Conservation (phyloP, 805 yeast genomes). For the Pichia sporocuriosa region DNA sequence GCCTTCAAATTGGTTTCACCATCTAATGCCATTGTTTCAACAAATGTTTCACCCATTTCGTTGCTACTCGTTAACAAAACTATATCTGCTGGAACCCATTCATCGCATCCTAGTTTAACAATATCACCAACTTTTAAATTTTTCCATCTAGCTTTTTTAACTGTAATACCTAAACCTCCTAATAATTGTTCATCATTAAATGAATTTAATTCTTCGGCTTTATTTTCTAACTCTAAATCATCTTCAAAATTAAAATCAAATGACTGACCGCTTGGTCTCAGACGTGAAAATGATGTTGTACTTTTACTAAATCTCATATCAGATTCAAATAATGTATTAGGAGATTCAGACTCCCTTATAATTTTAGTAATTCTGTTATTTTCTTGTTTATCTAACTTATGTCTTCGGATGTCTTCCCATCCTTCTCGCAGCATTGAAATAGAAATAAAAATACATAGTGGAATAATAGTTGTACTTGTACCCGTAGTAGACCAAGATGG, state of each 20-base stretch:
- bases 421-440: conserved; percentile 92
- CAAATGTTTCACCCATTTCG: conserved; percentile 59
- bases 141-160: conserved; percentile 51
- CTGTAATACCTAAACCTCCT: conserved; percentile 14
- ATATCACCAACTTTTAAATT: conserved; percentile 84
- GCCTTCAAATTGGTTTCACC: conserved; percentile 93
- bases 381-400: conserved; percentile 76
- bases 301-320: conserved; percentile 21
- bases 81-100: conserved; percentile 93
- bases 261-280: conserved; percentile 23
- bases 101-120: conserved; percentile 64
- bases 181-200: conserved; percentile 19
- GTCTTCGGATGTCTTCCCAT: conserved; percentile 86
- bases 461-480: conserved; percentile 86
- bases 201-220: conserved; percentile 18
- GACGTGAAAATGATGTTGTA: conserved; percentile 24
- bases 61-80: conserved; percentile 61
- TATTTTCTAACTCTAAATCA: conserved; percentile 13
- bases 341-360: conserved; percentile 20
- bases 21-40: conserved; percentile 96
- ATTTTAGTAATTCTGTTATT: conserved; percentile 51
- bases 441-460: conserved; percentile 76
- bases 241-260: conserved; percentile 19
- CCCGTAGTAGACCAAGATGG: conserved; percentile 99
- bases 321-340: conserved; percentile 8